Percentiles rank a stretch among this genome's conserved stretches.
phyloP scores from a whole-genome alignment of 2,329 filamentous ascomycete species.

The Pseudocercospora pini-densiflorae region DNA sequence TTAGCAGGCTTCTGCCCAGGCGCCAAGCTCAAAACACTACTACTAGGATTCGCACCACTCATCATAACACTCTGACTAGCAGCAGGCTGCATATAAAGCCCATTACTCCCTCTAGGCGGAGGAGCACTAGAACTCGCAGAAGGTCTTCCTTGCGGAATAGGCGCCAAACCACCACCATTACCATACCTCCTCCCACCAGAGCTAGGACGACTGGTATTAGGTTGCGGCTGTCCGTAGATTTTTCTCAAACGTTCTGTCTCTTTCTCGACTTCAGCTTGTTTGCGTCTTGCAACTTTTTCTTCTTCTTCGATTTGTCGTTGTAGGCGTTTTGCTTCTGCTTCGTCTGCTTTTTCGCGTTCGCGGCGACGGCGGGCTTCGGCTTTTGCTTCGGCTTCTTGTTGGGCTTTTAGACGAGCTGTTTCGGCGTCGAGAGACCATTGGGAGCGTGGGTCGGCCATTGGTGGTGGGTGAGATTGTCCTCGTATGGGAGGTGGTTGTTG shows the following conservation, averaged over 20 bases:
- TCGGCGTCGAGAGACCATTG: conserved; percentile 59
- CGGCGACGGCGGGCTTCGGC: conserved; percentile 54
- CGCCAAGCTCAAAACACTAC: conserved; percentile 21
- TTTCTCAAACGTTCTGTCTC: conserved; percentile 77
- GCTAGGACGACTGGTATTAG: conserved; percentile 11
- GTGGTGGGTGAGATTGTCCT: conserved; percentile 34
- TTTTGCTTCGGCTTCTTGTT: conserved; percentile 51
- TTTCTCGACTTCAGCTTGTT: conserved; percentile 62
- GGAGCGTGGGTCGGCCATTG: conserved; percentile 54
- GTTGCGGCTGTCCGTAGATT: conserved; percentile 61
- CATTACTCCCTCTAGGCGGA: conserved; percentile 30
- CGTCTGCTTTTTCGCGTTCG: conserved; percentile 64
- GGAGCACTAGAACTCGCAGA: conserved; percentile 22
- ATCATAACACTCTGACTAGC: conserved; percentile 39
- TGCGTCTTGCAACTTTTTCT: conserved; percentile 58
- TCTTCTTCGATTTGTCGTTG: conserved; percentile 60
- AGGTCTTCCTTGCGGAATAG: conserved; percentile 30
- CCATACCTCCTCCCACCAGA: background rate
- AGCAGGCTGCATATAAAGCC: conserved; percentile 36
- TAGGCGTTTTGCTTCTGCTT: conserved; percentile 60
- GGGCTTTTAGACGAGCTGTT: conserved; percentile 51
- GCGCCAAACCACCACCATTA: conserved; percentile 16
- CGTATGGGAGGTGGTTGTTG: conserved; percentile 22
- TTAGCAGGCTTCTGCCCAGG: conserved; percentile 27
- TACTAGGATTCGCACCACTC: conserved; percentile 37